phyloP scores from a whole-genome alignment of 352 stramenopile species.

The Globisporangium alternatum region DNA sequence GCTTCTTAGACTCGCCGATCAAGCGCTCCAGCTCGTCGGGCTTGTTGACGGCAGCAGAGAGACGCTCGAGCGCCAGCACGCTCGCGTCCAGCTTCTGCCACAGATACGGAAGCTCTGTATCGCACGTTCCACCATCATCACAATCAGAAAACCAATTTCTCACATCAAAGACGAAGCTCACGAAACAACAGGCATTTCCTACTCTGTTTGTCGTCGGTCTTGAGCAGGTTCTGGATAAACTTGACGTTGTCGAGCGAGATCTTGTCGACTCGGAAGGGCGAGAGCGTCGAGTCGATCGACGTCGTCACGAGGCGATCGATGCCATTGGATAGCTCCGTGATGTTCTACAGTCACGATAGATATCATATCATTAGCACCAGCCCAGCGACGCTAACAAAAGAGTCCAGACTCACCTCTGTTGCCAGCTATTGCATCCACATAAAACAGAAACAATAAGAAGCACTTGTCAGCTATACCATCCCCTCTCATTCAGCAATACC shows the following conservation, averaged over 20 bases:
- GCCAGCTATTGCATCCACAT: slow-evolving; percentile 24
- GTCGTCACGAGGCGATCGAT: slow-evolving; percentile 46
- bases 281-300: slow-evolving; percentile 51
- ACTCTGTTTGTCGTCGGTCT: slow-evolving; percentile 39
- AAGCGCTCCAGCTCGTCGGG: slow-evolving; percentile 56
- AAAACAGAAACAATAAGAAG: neutral
- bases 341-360: slow-evolving; percentile 27
- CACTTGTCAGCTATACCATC: neutral
- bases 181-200: neutral
- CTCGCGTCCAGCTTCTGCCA: slow-evolving; percentile 58
- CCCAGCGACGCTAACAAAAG: neutral
- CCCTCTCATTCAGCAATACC: neutral
- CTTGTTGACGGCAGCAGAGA: slow-evolving; percentile 47
- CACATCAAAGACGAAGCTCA: neutral
- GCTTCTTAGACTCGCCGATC: slow-evolving; percentile 43
- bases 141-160: neutral
- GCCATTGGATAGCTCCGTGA: slow-evolving; percentile 45
- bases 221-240: slow-evolving; percentile 55
- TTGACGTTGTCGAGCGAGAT: slow-evolving; percentile 46
- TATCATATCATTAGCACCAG: neutral
- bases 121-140: neutral
- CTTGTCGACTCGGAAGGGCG: slow-evolving; percentile 56
- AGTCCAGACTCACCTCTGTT: slow-evolving; percentile 20
- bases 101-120: slow-evolving; percentile 29
- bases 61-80: slow-evolving; percentile 42